Base-by-base conservation (phyloP, 2,329 filamentous ascomycete species). In the Phaeosphaeriaceae sp. region DNA sequence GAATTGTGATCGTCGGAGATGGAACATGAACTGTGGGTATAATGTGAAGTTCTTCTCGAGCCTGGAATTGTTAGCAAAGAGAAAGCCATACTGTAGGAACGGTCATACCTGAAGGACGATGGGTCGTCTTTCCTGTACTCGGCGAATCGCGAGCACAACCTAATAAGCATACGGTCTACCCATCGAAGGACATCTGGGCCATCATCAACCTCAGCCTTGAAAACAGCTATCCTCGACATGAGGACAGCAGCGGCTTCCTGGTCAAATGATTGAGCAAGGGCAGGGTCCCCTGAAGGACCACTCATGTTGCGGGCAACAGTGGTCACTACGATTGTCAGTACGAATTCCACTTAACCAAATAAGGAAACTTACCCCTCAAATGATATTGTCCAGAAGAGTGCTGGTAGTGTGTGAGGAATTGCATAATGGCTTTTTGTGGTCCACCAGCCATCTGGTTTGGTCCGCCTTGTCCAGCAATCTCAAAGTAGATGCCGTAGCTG, bases 21-120 rank as follows among this genome's bases (percentile, higher is more conserved):
- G 95, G 85, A 99, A 99, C 95, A 99, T 99, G 81, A 99, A 99
- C 77, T 99, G 95, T 24, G 95, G 95, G 75, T 99, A 99, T 17
- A 99, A 85, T 0, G 94, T 98, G 75, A 99, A 99, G 83, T 99
- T 99, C 87, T 97, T 97, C 80, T 99, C 95, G 40, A 79, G 75
- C 50, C 76, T 76, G 46, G 17, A 21, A 48, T 20, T 3, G 48
- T 71, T 51, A 71, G 68, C 96, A 80, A 7, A 4, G n/a, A 3
- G 13, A 22, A 96, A 97, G 75, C 20, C 41, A 96, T 92, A 21
- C 92, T 2, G 4, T 22, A 13, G 15, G 3, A 19, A 19, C 2
- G 22, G 92, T 73, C 94, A 36, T 72, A 76, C 66, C 75, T 88
- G 87, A 99, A 99, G 0, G 94, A 98, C 5, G 94, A 96, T 15